Percentiles rank a stretch among this genome's conserved stretches.
These are phyloP conservation scores for Neofusicoccum parvum DNA, from an alignment of 2,329 filamentous ascomycete species.

Conservation along the genomic window DNA sequence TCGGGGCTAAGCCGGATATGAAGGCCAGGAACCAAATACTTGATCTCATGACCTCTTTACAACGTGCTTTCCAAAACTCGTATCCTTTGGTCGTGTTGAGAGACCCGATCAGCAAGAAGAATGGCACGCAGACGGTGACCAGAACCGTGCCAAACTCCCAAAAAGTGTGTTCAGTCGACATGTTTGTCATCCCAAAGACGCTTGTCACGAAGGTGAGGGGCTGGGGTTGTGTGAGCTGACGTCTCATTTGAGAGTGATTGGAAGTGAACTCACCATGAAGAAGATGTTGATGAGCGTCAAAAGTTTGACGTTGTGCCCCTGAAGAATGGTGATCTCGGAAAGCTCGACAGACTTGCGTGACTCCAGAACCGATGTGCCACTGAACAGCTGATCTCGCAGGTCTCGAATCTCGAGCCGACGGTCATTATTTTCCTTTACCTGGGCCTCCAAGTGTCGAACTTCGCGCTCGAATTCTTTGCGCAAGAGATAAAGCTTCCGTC, in stretches of 20 bases:
- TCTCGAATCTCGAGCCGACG: constrained; percentile 58
- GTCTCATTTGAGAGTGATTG: background rate
- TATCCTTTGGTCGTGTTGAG: constrained; percentile 46
- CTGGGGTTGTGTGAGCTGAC: background rate
- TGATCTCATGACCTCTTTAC: constrained; percentile 23
- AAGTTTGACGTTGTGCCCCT: constrained; percentile 64
- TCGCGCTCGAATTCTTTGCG: constrained; percentile 55
- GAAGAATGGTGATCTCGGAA: constrained; percentile 54
- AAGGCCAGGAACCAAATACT: constrained; percentile 15
- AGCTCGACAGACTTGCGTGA: constrained; percentile 61
- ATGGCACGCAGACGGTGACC: constrained; percentile 47
- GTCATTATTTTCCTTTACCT: constrained; percentile 56
- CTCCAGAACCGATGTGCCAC: constrained; percentile 64
- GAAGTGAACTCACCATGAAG: constrained; percentile 47
- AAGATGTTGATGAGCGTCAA: constrained; percentile 64
- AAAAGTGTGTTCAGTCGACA: constrained; percentile 40
- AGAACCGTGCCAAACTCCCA: constrained; percentile 46
- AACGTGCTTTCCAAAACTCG: constrained; percentile 34
- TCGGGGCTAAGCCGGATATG: constrained; percentile 5
- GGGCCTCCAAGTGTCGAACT: constrained; percentile 51
- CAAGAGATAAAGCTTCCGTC: constrained; percentile 50
- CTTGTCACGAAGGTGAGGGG: constrained; percentile 64
- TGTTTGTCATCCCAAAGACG: constrained; percentile 58
- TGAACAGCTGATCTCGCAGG: constrained; percentile 64
- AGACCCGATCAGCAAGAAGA: constrained; percentile 50